Percentiles rank a stretch among this genome's conserved stretches.
Evolutionary conservation across 2,329 filamentous ascomycete genomes (phyloP).

Genomic region (Sporothrix phasma): DNA sequence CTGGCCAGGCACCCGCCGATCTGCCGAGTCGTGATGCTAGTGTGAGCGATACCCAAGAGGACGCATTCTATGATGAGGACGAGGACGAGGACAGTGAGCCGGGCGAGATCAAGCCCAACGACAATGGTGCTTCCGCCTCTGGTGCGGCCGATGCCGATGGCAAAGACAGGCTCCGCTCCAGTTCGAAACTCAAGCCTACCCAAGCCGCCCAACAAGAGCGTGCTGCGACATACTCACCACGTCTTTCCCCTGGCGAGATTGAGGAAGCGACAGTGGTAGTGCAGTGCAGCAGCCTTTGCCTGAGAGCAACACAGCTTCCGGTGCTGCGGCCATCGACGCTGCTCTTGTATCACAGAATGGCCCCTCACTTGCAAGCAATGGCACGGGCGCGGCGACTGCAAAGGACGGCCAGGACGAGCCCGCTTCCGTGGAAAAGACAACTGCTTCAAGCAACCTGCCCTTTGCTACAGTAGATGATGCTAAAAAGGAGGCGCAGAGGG

Average conservation of each 20-base stretch:
- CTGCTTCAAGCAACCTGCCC: neutral
- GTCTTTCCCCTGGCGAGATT: constrained; percentile 10
- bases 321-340: neutral
- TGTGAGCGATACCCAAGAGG: constrained; percentile 19
- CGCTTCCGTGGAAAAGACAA: too few species aligned
- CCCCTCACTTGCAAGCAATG: neutral
- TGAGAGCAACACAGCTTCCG: neutral
- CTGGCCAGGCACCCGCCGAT: constrained; percentile 5
- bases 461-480: constrained; percentile 32
- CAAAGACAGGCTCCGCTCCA: constrained; percentile 16
- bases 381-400: neutral
- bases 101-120: constrained; percentile 9
- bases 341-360: neutral
- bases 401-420: neutral
- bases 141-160: constrained; percentile 17
- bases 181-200: constrained; percentile 11
- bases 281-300: neutral
- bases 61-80: constrained; percentile 20
- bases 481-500: constrained; percentile 52
- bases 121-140: constrained; percentile 9
- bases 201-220: neutral
- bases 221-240: constrained; percentile 16
- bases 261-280: neutral
- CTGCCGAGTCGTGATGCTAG: constrained; percentile 18
- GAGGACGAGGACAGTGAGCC: constrained; percentile 18